These are phyloP conservation scores for Hylodesmum podocarpum DNA, from an alignment of 306 rosid species.

Conservation along the genomic window DNA sequence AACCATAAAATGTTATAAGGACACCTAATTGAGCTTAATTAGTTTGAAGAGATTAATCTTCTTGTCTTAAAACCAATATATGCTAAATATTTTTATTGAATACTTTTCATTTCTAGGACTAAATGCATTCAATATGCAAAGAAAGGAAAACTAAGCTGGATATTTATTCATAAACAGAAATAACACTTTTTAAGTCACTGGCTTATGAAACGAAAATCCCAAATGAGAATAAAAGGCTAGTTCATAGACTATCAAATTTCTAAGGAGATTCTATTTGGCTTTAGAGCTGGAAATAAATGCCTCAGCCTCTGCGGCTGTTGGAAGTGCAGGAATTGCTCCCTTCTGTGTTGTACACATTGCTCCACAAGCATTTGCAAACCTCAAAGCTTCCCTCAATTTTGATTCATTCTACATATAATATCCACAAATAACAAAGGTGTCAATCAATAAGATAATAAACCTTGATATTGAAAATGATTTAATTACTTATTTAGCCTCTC, in stretches of 20 bases:
- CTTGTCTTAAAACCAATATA: neutral
- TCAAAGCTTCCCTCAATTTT: slow-evolving; percentile 59
- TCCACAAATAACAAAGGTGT: neutral
- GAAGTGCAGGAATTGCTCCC: slow-evolving; percentile 81
- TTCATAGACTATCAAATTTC: neutral
- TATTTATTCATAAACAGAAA: slow-evolving; percentile 8
- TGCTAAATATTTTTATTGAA: neutral
- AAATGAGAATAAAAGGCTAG: slow-evolving; percentile 6
- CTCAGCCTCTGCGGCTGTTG: slow-evolving; percentile 40
- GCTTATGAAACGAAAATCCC: neutral
- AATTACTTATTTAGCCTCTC: no score
- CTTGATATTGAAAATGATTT: neutral
- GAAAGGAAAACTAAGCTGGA: neutral
- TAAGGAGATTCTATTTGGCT: slow-evolving; percentile 24
- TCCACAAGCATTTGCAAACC: slow-evolving; percentile 65
- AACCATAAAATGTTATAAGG: no score
- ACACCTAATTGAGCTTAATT: no score
- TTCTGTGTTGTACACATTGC: slow-evolving; percentile 63
- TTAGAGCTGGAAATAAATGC: slow-evolving; percentile 40
- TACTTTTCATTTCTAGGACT: neutral
- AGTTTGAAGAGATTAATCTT: neutral
- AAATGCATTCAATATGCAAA: neutral
- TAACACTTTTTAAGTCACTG: neutral
- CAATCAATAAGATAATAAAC: slow-evolving; percentile 3
- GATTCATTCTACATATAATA: slow-evolving; percentile 40